Evolutionary conservation across 352 stramenopile genomes (phyloP).

Genomic region (Pythium aquatile): DNA sequence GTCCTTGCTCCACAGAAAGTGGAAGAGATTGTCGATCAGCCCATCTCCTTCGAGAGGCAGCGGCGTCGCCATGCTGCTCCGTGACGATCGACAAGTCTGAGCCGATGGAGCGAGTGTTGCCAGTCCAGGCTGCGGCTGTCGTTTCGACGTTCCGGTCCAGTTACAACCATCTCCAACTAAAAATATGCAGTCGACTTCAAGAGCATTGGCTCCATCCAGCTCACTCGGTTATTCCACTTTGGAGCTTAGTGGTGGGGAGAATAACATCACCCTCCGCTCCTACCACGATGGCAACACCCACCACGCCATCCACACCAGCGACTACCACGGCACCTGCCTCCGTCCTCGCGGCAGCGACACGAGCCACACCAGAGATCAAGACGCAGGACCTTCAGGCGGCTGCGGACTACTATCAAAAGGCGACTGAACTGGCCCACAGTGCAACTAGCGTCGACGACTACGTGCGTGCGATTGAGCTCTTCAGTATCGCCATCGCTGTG

Average conservation of each 20-base stretch:
- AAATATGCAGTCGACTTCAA: neutral
- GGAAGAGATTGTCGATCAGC: conserved; percentile 86
- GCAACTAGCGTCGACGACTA: conserved; percentile 59
- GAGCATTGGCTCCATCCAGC: too few species aligned
- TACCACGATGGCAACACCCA: neutral
- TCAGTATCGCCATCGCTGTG: conserved; percentile 73
- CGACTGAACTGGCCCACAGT: conserved; percentile 61
- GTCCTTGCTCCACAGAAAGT: conserved; percentile 91
- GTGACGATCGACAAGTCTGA: neutral
- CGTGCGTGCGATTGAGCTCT: conserved; percentile 67
- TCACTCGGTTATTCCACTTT: too few species aligned
- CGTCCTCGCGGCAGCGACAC: conserved; percentile 17
- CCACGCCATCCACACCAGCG: conserved; percentile 1
- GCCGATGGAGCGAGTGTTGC: neutral
- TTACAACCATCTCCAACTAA: neutral
- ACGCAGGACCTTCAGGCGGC: conserved; percentile 69
- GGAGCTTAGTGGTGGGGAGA: too few species aligned
- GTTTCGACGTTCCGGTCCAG: neutral
- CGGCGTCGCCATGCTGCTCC: conserved; percentile 42
- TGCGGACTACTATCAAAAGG: conserved; percentile 77
- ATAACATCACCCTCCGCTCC: neutral
- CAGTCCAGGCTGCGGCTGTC: neutral
- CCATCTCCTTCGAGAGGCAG: conserved; percentile 83
- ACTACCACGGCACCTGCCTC: neutral
- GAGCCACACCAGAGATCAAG: conserved; percentile 43